Evolutionary conservation across 495 filamentous ascomycete species (phyloP), one percentile per base, ranked within the genome.

Genomic region (Elaphomyces granulatus): DNA sequence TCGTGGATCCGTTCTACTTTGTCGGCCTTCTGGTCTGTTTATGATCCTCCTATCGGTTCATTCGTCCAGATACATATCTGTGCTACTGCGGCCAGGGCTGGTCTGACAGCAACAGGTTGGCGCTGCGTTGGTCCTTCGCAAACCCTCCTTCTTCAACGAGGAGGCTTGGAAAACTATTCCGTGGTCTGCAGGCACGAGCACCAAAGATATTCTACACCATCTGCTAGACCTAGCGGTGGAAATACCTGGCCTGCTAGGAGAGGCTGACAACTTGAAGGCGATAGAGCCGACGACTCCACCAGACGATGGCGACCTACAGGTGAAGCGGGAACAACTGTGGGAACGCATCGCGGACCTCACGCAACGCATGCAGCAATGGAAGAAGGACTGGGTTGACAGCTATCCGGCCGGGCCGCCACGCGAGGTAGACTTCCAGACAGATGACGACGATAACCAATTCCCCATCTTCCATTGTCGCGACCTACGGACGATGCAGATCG

Each of bases 91-190:
- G n/a, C n/a, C n/a, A n/a, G n/a, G n/a, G n/a, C n/a, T n/a, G n/a
- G n/a, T n/a, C n/a, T n/a, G n/a, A n/a, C n/a, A n/a, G n/a, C n/a
- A n/a, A 12, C 10, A 65, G 60, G 59, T 64, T 36, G 58, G 51
- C 3, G 58, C 55, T 4, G 53, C 61, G 15, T 37, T 65, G 16
- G 45, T 55, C 30, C 38, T 31, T 37, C 60, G 63, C 15, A 37
- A 45, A 16, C 53, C 59, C 6, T 55, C 56, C 3, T 67, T 65
- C 36, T 47, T 67, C 18, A 56, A 58, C 10, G 49, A 39, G 15
- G 52, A 63, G 23, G 60, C 62, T 28, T 67, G 63, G 63, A 65
- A 60, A 35, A 67, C 53, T 18, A 46, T 67, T 15, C 63, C 63
- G 0, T 67, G 63, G 63, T 56, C 61, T 20, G 53, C 53, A 20